Evolutionary conservation across 352 stramenopile genomes (phyloP), one percentile per base, ranked within the genome.

Genomic region (Phytophthora fragariaefolia): DNA sequence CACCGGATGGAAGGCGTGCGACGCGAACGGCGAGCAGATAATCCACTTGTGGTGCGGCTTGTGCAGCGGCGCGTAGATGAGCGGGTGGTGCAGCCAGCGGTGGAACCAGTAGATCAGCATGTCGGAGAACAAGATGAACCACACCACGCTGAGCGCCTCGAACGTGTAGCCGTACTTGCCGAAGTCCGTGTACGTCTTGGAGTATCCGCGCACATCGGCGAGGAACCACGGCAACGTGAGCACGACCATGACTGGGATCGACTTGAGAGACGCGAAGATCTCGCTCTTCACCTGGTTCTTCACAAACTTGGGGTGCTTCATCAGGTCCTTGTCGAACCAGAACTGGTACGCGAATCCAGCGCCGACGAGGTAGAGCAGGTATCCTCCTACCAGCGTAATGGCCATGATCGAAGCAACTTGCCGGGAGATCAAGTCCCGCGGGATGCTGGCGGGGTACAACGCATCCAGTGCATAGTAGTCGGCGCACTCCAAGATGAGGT

Each of bases 81-180:
- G 50, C 23, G 80, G 82, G 65, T 91, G 79, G 65, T 93, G 85
- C 24, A 93, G 76, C 70, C 66, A 79, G 34, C 85, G 82, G 59
- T 93, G 85, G 63, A 93, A 82, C 85, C 85, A 93, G 76, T 93
- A 93, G 70, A 93, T 89, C 52, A 91, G 61, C 77, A 87, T 87
- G 50, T 93, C 85, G 52, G 85, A 90, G 73, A 90, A 93, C 18
- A 89, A 58, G 43, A 93, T 46, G 50, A 90, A 91, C 50, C 67
- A 79, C 22, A 82, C 58, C 42, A 91, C 46, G 23, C 70, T 87
- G 58, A 81, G 69, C 7, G 62, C 55, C 18, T 75, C 69, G 69
- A 89, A 91, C 34, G 38, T 22, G 47, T 76, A 76, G 18, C 69
- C 71, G 59, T 76, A 71, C 47, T 88, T 79, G 28, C 64, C 56